Evolutionary conservation across 106 monocot species (phyloP), one percentile per base, ranked within the genome.

Genomic region (Dactylorhiza incarnata): DNA sequence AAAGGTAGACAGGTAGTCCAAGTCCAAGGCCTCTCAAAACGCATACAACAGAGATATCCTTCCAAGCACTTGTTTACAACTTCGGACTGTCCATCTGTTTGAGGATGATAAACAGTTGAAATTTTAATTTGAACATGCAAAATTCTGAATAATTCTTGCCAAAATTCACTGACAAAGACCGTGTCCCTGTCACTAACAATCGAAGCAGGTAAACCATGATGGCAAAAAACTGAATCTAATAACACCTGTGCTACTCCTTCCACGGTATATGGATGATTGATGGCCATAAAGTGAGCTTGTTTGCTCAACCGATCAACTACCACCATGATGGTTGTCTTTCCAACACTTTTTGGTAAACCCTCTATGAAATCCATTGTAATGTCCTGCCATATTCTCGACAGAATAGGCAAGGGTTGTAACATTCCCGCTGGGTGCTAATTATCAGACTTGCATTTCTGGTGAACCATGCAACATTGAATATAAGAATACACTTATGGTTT

Each of bases 71-170:
- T 5, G 48, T 79, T 79, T 0, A 72, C 24, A 0, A 48, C 25
- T 48, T 79, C 56, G 6, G 79, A 48, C 23, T 79, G 75, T 1
- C 75, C 75, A 53, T 81, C 81, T 0, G 67, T 67, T 53, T 81
- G 65, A 0, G 75, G 81, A 9, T 75, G 75, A 7, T 81, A 81
- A 45, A 75, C 20, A 0, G 50, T 50, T 0, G 22, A 25, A 9
- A 68, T 23, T 3, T 24, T 10, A 3, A 81, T 15, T 6, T 48
- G 14, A n/a, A 12, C 45, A 0, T 15, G 75, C 6, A 23, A 1
- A 5, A 48, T 2, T 9, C 67, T 66, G 19, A 81, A 50, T 4
- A 75, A 16, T 9, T 75, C 65, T 16, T 68, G 6, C 67, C 68
- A 75, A 0, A 81, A 52, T 0, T 48, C 0, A 43, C 75, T 75